phyloP scores from a whole-genome alignment of 2,329 filamentous ascomycete species.

The Teratosphaeria nubilosa region DNA sequence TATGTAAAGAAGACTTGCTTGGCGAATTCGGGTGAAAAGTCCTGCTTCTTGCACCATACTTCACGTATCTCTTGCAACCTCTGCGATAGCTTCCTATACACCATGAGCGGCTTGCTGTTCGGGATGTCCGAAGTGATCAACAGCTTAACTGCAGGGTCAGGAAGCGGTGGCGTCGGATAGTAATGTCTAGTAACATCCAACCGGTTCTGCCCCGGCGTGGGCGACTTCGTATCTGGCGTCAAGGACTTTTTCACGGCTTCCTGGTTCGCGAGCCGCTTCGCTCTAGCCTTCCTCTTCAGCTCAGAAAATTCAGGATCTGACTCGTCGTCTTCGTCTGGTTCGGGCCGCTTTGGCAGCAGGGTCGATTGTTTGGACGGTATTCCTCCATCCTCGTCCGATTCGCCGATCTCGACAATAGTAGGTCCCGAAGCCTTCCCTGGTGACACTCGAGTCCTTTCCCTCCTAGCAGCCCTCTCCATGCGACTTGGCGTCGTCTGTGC shows the following conservation, averaged over 20 bases:
- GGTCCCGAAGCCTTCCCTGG: not conserved
- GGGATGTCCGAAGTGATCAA: conserved; percentile 59
- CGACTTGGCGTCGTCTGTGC: not conserved
- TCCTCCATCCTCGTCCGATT: conserved; percentile 14
- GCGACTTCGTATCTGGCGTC: conserved; percentile 6
- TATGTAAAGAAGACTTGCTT: conserved; percentile 66
- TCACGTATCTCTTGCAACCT: conserved; percentile 55
- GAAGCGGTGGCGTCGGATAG: conserved; percentile 12
- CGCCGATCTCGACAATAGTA: conserved; percentile 5
- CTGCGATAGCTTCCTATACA: conserved; percentile 58
- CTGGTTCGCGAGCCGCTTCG: conserved; percentile 20
- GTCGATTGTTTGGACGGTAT: not conserved
- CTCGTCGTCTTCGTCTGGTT: conserved; percentile 18
- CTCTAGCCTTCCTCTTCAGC: conserved; percentile 33
- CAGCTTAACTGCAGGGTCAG: conserved; percentile 49
- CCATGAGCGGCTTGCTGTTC: conserved; percentile 49
- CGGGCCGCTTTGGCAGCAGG: not conserved
- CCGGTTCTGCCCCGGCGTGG: conserved; percentile 4
- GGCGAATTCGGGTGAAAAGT: conserved; percentile 39
- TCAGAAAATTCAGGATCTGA: conserved; percentile 36
- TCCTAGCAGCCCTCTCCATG: conserved; percentile 4
- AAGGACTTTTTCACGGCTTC: conserved; percentile 8
- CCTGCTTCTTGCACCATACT: conserved; percentile 59
- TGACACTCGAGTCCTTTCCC: not conserved
- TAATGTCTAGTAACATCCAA: conserved; percentile 1